These are phyloP conservation scores for Globomyces pollinis-pini DNA, from an alignment of 192 early-diverging fungal species.

Conservation along the genomic window DNA sequence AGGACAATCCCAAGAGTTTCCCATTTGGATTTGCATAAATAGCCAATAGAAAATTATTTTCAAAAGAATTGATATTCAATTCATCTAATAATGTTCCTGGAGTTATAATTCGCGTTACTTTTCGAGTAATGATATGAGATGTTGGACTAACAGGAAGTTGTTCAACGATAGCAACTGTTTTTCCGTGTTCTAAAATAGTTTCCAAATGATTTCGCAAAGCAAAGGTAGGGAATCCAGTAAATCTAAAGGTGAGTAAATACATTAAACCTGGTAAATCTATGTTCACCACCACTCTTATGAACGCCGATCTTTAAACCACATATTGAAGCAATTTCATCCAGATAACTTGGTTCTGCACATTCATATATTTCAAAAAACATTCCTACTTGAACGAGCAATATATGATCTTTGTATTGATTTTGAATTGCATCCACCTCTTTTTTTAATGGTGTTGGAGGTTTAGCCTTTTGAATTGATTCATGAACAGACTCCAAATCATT, in stretches of 20 bases:
- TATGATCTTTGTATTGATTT: constrained; percentile 19
- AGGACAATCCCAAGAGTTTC: constrained; percentile 60
- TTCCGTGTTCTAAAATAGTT: constrained; percentile 19
- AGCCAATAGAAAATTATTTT: constrained; percentile 73
- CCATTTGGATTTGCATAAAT: constrained; percentile 24
- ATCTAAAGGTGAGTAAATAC: constrained; percentile 34
- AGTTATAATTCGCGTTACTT: constrained; percentile 72
- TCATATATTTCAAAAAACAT: constrained; percentile 47
- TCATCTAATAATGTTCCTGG: constrained; percentile 82
- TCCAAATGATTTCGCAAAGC: constrained; percentile 21
- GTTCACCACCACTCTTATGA: constrained; percentile 1
- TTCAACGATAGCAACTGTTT: constrained; percentile 41
- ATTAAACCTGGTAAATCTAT: constrained; percentile 6
- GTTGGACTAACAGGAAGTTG: constrained; percentile 17
- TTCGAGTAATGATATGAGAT: constrained; percentile 43
- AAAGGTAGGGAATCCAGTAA: constrained; percentile 30
- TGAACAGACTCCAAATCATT: too few relatives aligned
- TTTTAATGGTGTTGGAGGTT: constrained; percentile 8
- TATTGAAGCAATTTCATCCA: constrained; percentile 21
- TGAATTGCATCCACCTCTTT: constrained; percentile 22
- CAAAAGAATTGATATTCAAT: constrained; percentile 13
- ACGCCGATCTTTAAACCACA: constrained; percentile 13
- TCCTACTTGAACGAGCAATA: constrained; percentile 43
- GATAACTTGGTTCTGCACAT: constrained; percentile 3
- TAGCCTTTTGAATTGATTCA: too few relatives aligned